Conservation (phyloP, 1,284 basidiomycete genomes). For the Limonomyces culmigenus region DNA sequence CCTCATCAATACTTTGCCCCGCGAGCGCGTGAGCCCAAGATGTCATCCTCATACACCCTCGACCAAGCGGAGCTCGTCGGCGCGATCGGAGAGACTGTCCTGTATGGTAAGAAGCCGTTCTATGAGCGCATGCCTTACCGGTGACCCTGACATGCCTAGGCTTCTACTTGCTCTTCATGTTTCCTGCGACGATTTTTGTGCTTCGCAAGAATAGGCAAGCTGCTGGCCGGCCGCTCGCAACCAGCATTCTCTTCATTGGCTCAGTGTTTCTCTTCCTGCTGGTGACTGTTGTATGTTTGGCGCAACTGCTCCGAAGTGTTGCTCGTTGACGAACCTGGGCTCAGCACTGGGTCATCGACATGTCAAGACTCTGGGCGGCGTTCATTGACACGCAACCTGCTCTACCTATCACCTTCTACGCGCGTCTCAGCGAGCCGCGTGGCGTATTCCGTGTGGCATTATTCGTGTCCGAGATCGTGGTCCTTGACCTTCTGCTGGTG, state of each 20-base stretch:
- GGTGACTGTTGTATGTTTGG: not conserved
- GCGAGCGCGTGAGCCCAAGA: too few species aligned
- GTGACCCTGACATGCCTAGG: too few species aligned
- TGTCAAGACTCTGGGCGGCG: not conserved
- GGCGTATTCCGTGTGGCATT: not conserved
- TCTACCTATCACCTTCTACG: not conserved
- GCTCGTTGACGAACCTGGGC: not conserved
- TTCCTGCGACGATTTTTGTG: too few species aligned
- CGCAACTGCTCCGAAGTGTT: not conserved
- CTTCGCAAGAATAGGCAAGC: too few species aligned
- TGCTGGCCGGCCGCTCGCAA: too few species aligned
- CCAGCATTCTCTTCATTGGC: not conserved
- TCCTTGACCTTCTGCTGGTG: not conserved
- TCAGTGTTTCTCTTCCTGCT: not conserved
- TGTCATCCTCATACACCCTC: not conserved
- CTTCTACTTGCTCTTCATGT: too few species aligned
- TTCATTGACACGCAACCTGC: not conserved
- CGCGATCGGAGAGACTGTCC: not conserved
- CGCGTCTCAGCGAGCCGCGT: not conserved
- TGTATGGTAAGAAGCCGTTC: not conserved
- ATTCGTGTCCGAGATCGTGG: not conserved
- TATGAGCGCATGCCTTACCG: too few species aligned
- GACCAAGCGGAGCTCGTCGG: not conserved
- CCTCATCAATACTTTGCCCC: too few species aligned
- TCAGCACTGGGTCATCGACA: not conserved